Evolutionary conservation across 352 stramenopile genomes (phyloP).

Genomic region (Phytophthora sansomeana): DNA sequence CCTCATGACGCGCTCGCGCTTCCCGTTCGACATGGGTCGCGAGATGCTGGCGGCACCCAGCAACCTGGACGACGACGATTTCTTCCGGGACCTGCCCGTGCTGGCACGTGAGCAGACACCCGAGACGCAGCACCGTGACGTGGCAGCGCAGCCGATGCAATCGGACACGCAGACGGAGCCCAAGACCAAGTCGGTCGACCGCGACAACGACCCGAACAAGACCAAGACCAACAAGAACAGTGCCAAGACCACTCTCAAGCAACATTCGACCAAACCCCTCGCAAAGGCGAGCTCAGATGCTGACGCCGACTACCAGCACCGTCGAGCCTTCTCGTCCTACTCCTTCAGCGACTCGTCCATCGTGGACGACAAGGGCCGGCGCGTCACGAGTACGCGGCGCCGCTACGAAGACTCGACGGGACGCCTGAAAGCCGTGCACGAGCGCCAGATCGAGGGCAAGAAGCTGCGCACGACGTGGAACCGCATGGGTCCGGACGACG

Average conservation of each 20-base stretch:
- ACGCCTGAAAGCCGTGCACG: slow-evolving; percentile 53
- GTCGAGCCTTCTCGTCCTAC: slow-evolving; percentile 43
- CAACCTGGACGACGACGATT: slow-evolving; percentile 61
- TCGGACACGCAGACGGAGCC: too few relatives aligned
- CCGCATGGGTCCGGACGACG: slow-evolving; percentile 36
- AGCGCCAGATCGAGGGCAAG: slow-evolving; percentile 46
- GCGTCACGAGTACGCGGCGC: slow-evolving; percentile 43
- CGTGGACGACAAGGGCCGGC: slow-evolving; percentile 44
- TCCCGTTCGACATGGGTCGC: too few relatives aligned
- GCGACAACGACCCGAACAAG: slow-evolving; percentile 9
- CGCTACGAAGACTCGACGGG: slow-evolving; percentile 59
- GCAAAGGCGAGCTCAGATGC: neutral
- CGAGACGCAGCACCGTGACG: slow-evolving; percentile 3
- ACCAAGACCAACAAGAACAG: neutral
- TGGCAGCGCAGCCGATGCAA: neutral
- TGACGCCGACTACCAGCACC: slow-evolving; percentile 1
- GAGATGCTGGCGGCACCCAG: too few relatives aligned
- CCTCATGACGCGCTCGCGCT: too few relatives aligned
- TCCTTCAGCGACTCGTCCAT: slow-evolving; percentile 49
- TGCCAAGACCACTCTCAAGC: neutral
- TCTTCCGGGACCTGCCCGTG: slow-evolving; percentile 61
- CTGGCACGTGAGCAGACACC: slow-evolving; percentile 24
- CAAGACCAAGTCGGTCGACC: neutral
- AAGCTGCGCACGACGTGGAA: slow-evolving; percentile 45
- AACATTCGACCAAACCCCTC: neutral